Percentiles rank a stretch among this genome's conserved stretches.
These are phyloP conservation scores for Fusarium nygamai DNA, from an alignment of 2,329 filamentous ascomycete species.

Conservation along the genomic window DNA sequence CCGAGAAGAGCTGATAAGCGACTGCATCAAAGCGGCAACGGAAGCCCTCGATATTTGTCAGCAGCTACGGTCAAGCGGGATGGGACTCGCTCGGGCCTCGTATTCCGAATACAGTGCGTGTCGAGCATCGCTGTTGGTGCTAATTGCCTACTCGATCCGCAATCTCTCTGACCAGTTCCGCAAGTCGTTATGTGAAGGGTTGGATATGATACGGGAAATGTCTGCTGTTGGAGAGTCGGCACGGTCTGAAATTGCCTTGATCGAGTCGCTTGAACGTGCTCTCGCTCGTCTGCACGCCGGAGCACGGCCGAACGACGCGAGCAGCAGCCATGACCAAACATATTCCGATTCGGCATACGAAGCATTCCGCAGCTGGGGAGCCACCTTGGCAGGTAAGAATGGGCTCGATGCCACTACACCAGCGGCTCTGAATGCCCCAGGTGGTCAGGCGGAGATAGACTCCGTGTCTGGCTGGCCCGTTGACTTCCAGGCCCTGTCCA, in stretches of 20 bases:
- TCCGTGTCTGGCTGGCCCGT: background rate
- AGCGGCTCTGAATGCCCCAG: background rate
- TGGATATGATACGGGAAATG: conserved; percentile 3
- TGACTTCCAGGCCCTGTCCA: background rate
- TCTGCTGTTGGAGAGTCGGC: background rate
- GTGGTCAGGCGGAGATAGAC: background rate
- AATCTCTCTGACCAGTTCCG: background rate
- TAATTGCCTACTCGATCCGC: conserved; percentile 5
- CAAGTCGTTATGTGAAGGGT: background rate
- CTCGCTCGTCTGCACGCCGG: background rate
- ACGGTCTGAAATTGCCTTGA: background rate
- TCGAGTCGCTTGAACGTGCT: conserved; percentile 4
- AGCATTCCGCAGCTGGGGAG: background rate
- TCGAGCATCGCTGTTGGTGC: background rate
- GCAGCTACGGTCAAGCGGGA: background rate
- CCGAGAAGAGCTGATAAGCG: conserved; percentile 1
- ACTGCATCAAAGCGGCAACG: conserved; percentile 1
- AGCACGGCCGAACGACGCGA: background rate
- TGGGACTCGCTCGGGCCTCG: background rate
- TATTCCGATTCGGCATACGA: background rate
- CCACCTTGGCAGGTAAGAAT: background rate
- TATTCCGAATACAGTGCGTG: conserved; percentile 9
- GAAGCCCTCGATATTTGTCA: conserved; percentile 6
- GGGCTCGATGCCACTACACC: background rate
- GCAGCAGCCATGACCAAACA: background rate